phyloP scores from a whole-genome alignment of 164 flowering plant species.

The Nymphaea thermarum region DNA sequence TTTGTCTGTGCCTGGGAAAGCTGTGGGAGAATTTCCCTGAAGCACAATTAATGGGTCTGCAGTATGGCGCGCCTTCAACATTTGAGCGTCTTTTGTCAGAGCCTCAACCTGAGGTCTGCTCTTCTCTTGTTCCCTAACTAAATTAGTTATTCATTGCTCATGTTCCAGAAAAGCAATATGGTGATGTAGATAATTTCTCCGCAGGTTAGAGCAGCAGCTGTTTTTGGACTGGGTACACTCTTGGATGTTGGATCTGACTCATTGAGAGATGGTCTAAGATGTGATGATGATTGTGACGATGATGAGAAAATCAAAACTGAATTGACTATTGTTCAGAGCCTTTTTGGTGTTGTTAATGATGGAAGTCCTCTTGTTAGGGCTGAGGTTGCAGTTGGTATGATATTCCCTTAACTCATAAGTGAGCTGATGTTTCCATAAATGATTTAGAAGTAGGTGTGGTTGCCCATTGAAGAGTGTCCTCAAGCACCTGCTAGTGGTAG shows the following conservation, averaged over 20 bases:
- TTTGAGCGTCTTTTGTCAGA: slow-evolving; percentile 50
- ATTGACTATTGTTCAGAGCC: slow-evolving; percentile 52
- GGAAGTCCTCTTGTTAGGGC: slow-evolving; percentile 95
- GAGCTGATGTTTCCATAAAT: not conserved
- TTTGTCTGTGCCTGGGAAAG: slow-evolving; percentile 91
- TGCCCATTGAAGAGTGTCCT: no score
- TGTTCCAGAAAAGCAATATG: no score
- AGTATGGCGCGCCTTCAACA: slow-evolving; percentile 60
- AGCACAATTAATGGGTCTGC: slow-evolving; percentile 68
- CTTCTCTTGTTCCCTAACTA: not conserved
- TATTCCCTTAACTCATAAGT: not conserved
- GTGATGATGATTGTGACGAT: slow-evolving; percentile 78
- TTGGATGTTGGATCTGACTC: slow-evolving; percentile 72
- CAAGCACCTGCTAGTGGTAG: no score
- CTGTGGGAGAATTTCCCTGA: slow-evolving; percentile 88
- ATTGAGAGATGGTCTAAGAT: slow-evolving; percentile 46
- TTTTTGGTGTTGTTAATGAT: slow-evolving; percentile 71
- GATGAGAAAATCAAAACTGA: slow-evolving; percentile 78
- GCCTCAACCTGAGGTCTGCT: slow-evolving; percentile 88
- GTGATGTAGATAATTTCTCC: not conserved
- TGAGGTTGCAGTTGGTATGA: slow-evolving; percentile 92
- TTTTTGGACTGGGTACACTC: slow-evolving; percentile 76
- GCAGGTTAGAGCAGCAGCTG: slow-evolving; percentile 95
- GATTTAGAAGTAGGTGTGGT: no score
- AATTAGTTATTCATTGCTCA: no score